These are phyloP conservation scores for Chlamydomonas schloesseri DNA, from an alignment of 139 green algal species.

Conservation along the genomic window DNA sequence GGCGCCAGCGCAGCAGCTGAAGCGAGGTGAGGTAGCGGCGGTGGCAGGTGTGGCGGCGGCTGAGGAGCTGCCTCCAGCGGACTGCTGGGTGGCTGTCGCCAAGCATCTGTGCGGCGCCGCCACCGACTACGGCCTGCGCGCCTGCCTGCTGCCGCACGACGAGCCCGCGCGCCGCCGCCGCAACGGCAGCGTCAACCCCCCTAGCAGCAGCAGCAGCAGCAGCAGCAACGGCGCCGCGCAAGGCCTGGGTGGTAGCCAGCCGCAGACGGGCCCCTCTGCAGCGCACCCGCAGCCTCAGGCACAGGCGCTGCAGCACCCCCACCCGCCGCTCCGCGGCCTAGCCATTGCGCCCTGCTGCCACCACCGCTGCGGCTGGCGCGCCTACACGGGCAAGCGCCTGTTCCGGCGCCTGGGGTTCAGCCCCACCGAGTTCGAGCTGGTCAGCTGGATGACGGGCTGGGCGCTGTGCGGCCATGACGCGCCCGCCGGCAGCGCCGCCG, in stretches of 20 bases:
- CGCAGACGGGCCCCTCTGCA: too few relatives aligned
- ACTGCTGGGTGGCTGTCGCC: conserved; percentile 68
- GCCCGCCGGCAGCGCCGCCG: conserved; percentile 36
- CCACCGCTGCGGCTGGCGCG: conserved; percentile 82
- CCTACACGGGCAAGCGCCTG: conserved; percentile 72
- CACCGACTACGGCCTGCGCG: conserved; percentile 79
- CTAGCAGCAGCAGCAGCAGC: neutral
- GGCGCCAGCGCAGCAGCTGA: too few relatives aligned
- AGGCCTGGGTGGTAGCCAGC: too few relatives aligned
- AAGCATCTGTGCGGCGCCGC: conserved; percentile 90
- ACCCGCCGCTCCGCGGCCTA: conserved; percentile 56
- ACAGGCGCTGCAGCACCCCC: conserved; percentile 62
- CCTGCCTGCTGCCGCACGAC: conserved; percentile 8
- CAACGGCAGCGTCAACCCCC: neutral
- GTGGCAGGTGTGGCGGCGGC: too few relatives aligned
- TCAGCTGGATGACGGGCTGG: conserved; percentile 84
- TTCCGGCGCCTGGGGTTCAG: conserved; percentile 41
- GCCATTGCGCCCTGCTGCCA: conserved; percentile 88
- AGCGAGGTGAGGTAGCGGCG: too few relatives aligned
- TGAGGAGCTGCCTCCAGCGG: neutral
- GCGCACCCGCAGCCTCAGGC: neutral
- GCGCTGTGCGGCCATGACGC: conserved; percentile 80
- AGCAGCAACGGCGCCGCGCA: too few relatives aligned
- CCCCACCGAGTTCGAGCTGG: conserved; percentile 80
- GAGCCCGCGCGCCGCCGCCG: too few relatives aligned